These are phyloP conservation scores for Zychaea mexicana DNA, from an alignment of 371 early-diverging fungal species.

Conservation along the genomic window DNA sequence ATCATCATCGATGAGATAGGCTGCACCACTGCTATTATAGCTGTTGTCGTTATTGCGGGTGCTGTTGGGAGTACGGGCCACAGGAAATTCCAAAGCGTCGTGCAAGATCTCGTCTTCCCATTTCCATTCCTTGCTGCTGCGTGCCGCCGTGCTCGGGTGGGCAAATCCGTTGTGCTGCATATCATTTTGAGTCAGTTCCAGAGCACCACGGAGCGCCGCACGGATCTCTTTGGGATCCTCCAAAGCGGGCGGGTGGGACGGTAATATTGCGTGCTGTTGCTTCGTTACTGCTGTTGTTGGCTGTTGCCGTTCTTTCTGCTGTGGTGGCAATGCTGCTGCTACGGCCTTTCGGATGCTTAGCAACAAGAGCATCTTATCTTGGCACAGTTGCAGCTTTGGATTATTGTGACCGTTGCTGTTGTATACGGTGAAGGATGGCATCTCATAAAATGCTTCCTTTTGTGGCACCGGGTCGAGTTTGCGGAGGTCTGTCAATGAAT, in stretches of 20 bases:
- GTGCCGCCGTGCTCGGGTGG: neutral
- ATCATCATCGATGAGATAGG: neutral
- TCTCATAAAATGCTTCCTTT: neutral
- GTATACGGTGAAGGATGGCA: neutral
- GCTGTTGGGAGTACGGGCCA: neutral
- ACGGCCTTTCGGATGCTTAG: slow-evolving; percentile 4
- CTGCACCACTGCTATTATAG: neutral
- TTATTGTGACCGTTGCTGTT: neutral
- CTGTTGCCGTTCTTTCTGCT: neutral
- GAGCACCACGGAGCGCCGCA: slow-evolving; percentile 28
- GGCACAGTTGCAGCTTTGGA: neutral
- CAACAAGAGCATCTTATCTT: slow-evolving; percentile 1
- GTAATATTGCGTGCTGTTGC: neutral
- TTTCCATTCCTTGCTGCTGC: slow-evolving; percentile 12
- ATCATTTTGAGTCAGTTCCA: slow-evolving; percentile 28
- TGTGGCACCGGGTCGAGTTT: slow-evolving; percentile 7
- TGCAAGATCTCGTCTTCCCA: slow-evolving; percentile 23
- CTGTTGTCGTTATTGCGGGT: neutral
- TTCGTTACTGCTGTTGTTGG: neutral
- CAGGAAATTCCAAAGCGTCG: slow-evolving; percentile 1
- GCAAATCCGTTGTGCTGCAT: slow-evolving; percentile 22
- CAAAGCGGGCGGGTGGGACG: slow-evolving; percentile 3
- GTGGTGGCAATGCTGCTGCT: neutral
- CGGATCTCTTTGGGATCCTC: slow-evolving; percentile 21
- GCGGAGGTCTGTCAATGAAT: slow-evolving; percentile 19